Evolutionary conservation across 768 basidiomycete genomes (phyloP), one percentile per base, ranked within the genome.

Genomic region (Lentinula detonsa): DNA sequence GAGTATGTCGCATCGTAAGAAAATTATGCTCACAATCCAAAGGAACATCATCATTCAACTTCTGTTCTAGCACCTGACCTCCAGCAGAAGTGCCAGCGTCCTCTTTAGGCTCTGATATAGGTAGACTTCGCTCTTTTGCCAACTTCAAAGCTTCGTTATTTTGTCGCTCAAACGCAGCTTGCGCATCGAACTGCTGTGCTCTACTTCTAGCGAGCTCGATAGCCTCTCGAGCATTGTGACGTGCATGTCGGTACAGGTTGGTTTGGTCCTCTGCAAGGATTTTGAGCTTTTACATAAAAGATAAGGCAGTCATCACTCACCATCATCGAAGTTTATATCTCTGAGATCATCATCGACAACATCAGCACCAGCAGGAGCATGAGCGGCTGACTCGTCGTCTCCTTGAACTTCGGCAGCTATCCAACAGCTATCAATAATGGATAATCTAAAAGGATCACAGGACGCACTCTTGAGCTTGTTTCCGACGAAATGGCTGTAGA

Each of bases 401-500:
- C 88, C 90, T 74, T 92, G 87, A 48, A 90, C 80, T 68, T 93
- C 90, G 51, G 87, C 83, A 39, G 91, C 91, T 93, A 65, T 37
- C 61, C 43, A 72, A 62, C 61, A 11, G 11, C 62, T 57, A 64
- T 57, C 60, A 65, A 65, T 53, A 63, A 46, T 31, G 60, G 58
- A 55, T 51, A 54, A 11, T 58, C 31, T 49, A 37, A 40, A 50
- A 18, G 40, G 40, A 35, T 39, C 9, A 45, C 5, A 40, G 43
- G 39, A 75, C 86, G 67, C 72, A 92, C 91, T 93, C 73, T 92
- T 92, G 57, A 93, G 82, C 76, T 98, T 98, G 75, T 87, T 97
- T 35, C 96, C 96, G 61, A 99, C 95, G 81, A 99, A 98, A 76
- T 99, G 97, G 65, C 93, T 95, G 75, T 98, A 99, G 7, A 98